Conservation (phyloP, 306 rosid genomes). For the Oemleria cerasiformis region DNA sequence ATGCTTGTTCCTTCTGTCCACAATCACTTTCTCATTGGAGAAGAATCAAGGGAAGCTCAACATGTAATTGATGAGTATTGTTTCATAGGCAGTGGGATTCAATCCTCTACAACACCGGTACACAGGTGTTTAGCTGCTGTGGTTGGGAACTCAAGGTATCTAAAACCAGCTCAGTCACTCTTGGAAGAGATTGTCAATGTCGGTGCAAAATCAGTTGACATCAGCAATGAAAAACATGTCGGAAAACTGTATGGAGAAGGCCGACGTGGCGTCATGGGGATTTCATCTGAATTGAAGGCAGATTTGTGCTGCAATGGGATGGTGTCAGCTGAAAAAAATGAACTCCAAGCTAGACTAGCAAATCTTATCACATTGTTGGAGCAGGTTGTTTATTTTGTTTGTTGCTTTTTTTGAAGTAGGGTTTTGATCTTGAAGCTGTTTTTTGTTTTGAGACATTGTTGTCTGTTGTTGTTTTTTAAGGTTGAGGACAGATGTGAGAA, state of each 20-base stretch:
- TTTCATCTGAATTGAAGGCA: constrained; percentile 56
- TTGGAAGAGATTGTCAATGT: constrained; percentile 62
- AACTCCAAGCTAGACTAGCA: constrained; percentile 53
- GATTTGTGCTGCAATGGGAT: constrained; percentile 50
- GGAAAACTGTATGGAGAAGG: constrained; percentile 50
- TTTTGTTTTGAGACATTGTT: background rate
- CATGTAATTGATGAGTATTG: constrained; percentile 48
- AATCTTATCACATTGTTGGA: constrained; percentile 62
- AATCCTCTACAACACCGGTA: no score
- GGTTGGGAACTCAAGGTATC: constrained; percentile 56
- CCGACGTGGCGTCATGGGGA: constrained; percentile 37
- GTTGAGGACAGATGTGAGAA: constrained; percentile 68
- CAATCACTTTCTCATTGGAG: constrained; percentile 38
- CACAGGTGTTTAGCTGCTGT: constrained; percentile 32
- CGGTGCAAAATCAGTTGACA: constrained; percentile 49
- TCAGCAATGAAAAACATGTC: constrained; percentile 47
- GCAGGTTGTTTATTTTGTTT: constrained; percentile 35
- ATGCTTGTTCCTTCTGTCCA: constrained; percentile 53
- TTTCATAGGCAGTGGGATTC: constrained; percentile 31
- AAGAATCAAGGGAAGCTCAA: constrained; percentile 38
- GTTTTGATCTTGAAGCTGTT: background rate
- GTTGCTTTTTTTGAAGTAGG: background rate
- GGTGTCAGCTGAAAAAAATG: constrained; percentile 55
- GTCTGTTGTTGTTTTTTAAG: constrained; percentile 39
- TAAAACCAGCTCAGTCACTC: constrained; percentile 65